Percentiles rank a stretch among this genome's conserved stretches.
phyloP scores from a whole-genome alignment of 768 basidiomycete genomes.

The Tubosaeta sp. region DNA sequence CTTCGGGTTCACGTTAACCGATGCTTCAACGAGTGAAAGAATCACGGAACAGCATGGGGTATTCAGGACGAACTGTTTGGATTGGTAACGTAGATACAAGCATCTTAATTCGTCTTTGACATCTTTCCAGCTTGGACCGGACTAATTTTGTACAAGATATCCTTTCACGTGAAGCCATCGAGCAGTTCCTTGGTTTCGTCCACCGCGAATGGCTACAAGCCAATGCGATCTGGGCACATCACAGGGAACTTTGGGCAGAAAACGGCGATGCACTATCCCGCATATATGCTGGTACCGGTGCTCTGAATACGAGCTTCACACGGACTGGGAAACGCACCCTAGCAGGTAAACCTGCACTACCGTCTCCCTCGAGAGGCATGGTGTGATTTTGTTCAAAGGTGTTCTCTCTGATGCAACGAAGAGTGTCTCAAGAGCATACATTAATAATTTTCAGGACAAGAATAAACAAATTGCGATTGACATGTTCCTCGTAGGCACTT shows the following conservation, averaged over 20 bases:
- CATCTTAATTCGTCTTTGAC: neutral
- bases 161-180: constrained; percentile 74
- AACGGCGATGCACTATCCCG: constrained; percentile 90
- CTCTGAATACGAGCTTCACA: constrained; percentile 94
- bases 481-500: constrained; percentile 76
- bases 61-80: constrained; percentile 92
- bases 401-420: constrained; percentile 96
- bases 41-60: constrained; percentile 89
- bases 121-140: constrained; percentile 70
- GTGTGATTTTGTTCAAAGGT: constrained; percentile 40
- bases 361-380: neutral
- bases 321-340: constrained; percentile 91
- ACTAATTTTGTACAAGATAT: constrained; percentile 98
- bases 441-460: constrained; percentile 97
- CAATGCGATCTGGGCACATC: constrained; percentile 72
- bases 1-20: constrained; percentile 84
- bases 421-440: constrained; percentile 92
- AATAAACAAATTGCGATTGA: constrained; percentile 93
- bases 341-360: constrained; percentile 49
- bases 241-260: constrained; percentile 96
- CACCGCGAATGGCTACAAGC: constrained; percentile 73
- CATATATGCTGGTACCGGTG: constrained; percentile 92
- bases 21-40: constrained; percentile 57
- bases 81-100: constrained; percentile 58
- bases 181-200: constrained; percentile 77